Base-by-base conservation (phyloP, 2,329 filamentous ascomycete species). In the Talaromyces rugulosus region DNA sequence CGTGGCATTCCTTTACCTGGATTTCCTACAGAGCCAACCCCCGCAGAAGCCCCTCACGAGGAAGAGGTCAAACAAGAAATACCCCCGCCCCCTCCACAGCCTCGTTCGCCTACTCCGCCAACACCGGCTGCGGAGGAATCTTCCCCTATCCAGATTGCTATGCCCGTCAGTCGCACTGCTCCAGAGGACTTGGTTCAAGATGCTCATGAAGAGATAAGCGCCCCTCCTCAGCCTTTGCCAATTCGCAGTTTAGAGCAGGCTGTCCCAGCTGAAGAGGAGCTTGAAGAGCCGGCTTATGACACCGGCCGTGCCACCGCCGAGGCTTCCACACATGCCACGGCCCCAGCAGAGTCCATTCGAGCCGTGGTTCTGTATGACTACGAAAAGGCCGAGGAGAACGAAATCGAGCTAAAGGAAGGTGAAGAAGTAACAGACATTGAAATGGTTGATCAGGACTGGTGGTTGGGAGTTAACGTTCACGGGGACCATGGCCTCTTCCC, bases 401-500 rank as follows among this genome's bases (percentile, higher is more conserved):
- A 99, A 78, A 86, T 99, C 62, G 92, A 96, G 67, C 84, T 99
- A 18, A 83, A 85, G 30, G 95, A 99, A 77, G 93, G 93, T 65
- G 91, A 97, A 70, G 86, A 88, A 66, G 89, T 99, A 42, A 92
- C 85, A 28, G 89, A 96, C 73, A 96, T 99, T 70, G 92, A 98
- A 65, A 96, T 96, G 90, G 92, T 99, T 2, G 95, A 98, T 69
- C 90, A 96, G 58, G 94, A 99, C 74, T 99, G 95, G 95, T 99
- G 95, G 95, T 90, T 96, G 85, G 95, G 96, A 51, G 91, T 89
- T 67, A 99, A 98, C 79, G 80, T 84, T 27, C 83, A 82, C 64
- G 95, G 95, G 69, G 92, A 97, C 76, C 88, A 83, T 62, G 95
- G 95, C 55, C 82, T 99, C 40, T 98, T 99, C 83, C 95, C 95